These are phyloP conservation scores for Fusarium siculi DNA, from an alignment of 2,329 filamentous ascomycete species.

Conservation along the genomic window DNA sequence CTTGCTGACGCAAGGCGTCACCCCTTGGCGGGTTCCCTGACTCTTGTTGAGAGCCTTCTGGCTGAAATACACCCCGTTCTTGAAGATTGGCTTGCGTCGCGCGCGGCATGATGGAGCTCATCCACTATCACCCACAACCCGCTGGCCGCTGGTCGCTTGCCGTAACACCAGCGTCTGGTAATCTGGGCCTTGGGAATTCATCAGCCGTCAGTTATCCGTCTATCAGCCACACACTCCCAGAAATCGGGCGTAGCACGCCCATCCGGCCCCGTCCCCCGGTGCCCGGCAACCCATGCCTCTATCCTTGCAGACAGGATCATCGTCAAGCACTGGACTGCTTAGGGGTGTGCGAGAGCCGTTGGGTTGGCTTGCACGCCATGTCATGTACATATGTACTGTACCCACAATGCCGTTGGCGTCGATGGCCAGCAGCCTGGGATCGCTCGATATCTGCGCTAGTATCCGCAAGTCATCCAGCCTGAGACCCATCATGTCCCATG, in stretches of 20 bases:
- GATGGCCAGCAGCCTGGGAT: constrained; percentile 41
- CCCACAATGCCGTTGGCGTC: constrained; percentile 42
- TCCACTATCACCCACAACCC: constrained; percentile 32
- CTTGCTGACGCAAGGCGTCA: constrained; percentile 40
- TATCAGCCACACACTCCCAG: constrained; percentile 37
- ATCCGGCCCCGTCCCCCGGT: constrained; percentile 42
- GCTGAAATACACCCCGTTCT: constrained; percentile 13
- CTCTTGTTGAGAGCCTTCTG: constrained; percentile 29
- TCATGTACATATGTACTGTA: constrained; percentile 18
- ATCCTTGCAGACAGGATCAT: constrained; percentile 42
- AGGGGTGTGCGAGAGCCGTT: constrained; percentile 37
- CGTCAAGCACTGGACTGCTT: constrained; percentile 22
- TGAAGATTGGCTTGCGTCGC: constrained; percentile 30
- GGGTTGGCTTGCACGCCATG: constrained; percentile 40
- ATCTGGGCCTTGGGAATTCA: constrained; percentile 28
- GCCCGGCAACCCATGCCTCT: constrained; percentile 35
- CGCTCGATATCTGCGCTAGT: constrained; percentile 41
- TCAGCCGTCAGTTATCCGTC: constrained; percentile 32
- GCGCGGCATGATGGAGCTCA: constrained; percentile 37
- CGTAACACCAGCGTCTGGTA: constrained; percentile 31
- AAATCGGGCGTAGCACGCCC: constrained; percentile 23
- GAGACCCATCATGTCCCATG: constrained; percentile 35
- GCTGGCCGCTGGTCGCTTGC: constrained; percentile 27
- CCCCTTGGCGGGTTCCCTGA: constrained; percentile 37
- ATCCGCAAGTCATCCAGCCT: constrained; percentile 45